Conservation (phyloP, 305 asterid genomes). For the Fraxinus angustifolia region DNA sequence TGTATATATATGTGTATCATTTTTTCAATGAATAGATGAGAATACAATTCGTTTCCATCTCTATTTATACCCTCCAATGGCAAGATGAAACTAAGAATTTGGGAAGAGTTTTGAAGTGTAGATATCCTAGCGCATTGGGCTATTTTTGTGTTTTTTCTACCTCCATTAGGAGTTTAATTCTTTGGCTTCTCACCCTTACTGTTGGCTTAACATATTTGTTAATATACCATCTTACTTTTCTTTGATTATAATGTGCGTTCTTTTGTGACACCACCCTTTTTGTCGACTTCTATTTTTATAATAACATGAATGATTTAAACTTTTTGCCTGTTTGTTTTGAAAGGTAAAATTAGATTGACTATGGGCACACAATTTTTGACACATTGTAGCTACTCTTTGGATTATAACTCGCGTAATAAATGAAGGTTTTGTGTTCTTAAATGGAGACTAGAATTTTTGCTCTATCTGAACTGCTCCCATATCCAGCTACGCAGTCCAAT, state of each 20-base stretch:
- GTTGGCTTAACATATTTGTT: slow-evolving; percentile 6
- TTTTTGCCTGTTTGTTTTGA: not conserved
- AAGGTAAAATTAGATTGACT: not conserved
- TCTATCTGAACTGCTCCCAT: slow-evolving; percentile 8
- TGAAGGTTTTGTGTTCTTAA: not conserved
- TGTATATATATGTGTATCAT: too few species aligned
- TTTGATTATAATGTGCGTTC: not conserved
- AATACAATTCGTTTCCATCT: too few species aligned
- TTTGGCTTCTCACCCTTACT: not conserved
- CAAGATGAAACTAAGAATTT: not conserved
- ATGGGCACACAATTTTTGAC: not conserved
- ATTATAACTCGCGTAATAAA: not conserved
- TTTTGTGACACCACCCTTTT: not conserved
- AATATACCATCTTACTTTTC: not conserved
- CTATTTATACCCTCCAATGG: not conserved
- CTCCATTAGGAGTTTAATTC: not conserved
- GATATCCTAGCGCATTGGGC: not conserved
- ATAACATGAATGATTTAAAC: not conserved
- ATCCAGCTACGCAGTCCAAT: not conserved
- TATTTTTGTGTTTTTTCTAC: slow-evolving; percentile 5
- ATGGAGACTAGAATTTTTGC: not conserved
- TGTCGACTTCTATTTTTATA: not conserved
- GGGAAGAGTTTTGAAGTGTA: not conserved
- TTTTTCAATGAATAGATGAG: too few species aligned
- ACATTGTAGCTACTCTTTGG: not conserved